Percentiles rank a stretch among this genome's conserved stretches.
Conservation (phyloP, 1,139 yeast genomes). For the Nadsonia commutata region DNA sequence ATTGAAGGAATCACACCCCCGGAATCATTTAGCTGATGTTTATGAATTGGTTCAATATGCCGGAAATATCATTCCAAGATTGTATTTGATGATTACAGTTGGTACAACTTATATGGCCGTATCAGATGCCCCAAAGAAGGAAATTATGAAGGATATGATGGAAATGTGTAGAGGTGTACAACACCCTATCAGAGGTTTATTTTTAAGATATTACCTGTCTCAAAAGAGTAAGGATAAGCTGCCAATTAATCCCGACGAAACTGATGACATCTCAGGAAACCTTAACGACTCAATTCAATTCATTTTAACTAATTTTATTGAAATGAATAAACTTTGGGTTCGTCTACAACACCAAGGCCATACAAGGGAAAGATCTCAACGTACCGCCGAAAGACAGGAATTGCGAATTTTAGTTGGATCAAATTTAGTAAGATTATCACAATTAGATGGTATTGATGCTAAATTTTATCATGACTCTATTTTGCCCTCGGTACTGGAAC, state of each 20-base stretch:
- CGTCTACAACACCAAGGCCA: conserved; percentile 93
- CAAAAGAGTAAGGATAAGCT: conserved; percentile 68
- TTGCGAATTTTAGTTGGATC: conserved; percentile 86
- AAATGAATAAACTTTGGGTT: conserved; percentile 97
- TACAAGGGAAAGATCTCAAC: conserved; percentile 59
- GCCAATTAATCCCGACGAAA: conserved; percentile 24
- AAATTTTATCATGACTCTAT: conserved; percentile 47
- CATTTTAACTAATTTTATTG: conserved; percentile 74
- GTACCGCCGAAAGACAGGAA: conserved; percentile 73
- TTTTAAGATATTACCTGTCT: conserved; percentile 73
- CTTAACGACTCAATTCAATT: conserved; percentile 56
- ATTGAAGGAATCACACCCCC: conserved; percentile 50
- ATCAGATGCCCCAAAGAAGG: conserved; percentile 67
- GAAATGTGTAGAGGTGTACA: conserved; percentile 99
- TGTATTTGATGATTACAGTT: conserved; percentile 88
- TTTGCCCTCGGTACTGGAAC: conserved; percentile 74
- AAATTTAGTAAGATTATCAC: conserved; percentile 77
- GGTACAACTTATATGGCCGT: conserved; percentile 80
- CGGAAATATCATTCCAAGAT: conserved; percentile 76
- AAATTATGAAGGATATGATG: conserved; percentile 88
- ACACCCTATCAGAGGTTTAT: conserved; percentile 78
- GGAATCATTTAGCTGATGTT: conserved; percentile 73
- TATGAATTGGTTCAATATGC: conserved; percentile 94
- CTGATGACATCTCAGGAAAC: conserved; percentile 28
- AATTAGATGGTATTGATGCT: conserved; percentile 62